Conservation (phyloP, 257 asterid species). For the Ajuga chamaepitys region DNA sequence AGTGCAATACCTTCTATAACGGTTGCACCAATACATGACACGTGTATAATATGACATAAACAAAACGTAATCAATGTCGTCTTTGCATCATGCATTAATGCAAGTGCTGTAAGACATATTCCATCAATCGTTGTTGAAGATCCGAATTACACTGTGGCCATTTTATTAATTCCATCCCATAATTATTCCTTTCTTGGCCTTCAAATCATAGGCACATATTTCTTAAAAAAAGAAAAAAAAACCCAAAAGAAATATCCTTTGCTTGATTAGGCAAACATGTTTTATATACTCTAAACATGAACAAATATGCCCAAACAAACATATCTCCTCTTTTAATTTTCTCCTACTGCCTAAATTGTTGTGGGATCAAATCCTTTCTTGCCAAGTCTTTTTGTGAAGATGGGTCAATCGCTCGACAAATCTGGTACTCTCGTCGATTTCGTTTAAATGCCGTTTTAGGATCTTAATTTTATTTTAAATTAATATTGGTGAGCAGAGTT, state of each 20-base stretch:
- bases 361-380: neutral
- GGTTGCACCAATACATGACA: no score
- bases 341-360: neutral
- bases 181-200: conserved; percentile 7
- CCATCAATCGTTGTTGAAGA: no score
- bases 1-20: no score
- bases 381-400: neutral
- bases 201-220: neutral
- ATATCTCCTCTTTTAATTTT: neutral
- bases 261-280: conserved; percentile 3
- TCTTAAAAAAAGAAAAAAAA: neutral
- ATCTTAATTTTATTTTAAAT: no score
- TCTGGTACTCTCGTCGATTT: conserved; percentile 34
- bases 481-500: no score
- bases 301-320: neutral
- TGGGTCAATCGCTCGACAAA: conserved; percentile 54
- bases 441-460: no score
- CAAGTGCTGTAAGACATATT: no score
- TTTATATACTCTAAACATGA: neutral
- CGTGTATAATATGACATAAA: no score
- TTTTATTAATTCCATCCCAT: neutral
- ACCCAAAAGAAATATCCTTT: conserved; percentile 13
- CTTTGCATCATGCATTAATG: no score
- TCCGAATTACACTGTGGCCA: no score
- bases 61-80: no score